Evolutionary conservation across 176 grass and related monocot species (phyloP).

Genomic region (Triticum turgidum): DNA sequence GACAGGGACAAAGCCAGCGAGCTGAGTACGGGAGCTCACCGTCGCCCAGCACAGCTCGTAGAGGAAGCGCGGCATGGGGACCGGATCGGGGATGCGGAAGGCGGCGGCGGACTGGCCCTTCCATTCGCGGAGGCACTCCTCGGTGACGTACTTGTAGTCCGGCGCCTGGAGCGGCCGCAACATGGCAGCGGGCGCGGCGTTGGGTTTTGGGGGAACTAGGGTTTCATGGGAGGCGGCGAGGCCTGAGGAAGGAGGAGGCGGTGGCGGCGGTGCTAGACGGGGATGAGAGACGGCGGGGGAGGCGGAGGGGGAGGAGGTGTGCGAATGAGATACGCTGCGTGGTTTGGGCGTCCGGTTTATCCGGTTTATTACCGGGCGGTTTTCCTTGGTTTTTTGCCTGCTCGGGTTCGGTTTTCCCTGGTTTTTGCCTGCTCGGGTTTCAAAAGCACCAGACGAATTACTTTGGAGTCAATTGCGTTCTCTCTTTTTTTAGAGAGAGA

Average conservation of each 20-base stretch:
- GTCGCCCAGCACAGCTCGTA: constrained; percentile 97
- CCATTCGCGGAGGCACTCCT: constrained; percentile 91
- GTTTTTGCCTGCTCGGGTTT: too few species aligned
- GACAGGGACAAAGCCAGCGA: background rate
- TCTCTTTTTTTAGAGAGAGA: too few species aligned
- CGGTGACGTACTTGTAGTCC: constrained; percentile 71
- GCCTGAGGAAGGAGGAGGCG: constrained; percentile 6
- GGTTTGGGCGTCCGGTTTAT: background rate
- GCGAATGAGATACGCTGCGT: background rate
- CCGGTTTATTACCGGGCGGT: background rate
- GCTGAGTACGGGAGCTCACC: constrained; percentile 44
- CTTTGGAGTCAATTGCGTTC: too few species aligned
- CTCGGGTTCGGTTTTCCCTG: too few species aligned
- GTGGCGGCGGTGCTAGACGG: background rate
- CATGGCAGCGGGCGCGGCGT: constrained; percentile 28
- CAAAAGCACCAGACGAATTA: too few species aligned
- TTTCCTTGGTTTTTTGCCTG: background rate
- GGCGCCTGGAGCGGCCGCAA: constrained; percentile 48
- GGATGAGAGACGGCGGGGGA: constrained; percentile 11
- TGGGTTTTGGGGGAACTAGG: constrained; percentile 34
- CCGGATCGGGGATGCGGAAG: constrained; percentile 72
- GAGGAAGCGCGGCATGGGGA: constrained; percentile 91
- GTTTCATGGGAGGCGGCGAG: constrained; percentile 43
- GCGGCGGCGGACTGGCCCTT: constrained; percentile 61
- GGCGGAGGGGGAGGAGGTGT: background rate